Evolutionary conservation across 352 stramenopile genomes (phyloP), one percentile per base, ranked within the genome.

Genomic region (Phytophthora pinifolia): DNA sequence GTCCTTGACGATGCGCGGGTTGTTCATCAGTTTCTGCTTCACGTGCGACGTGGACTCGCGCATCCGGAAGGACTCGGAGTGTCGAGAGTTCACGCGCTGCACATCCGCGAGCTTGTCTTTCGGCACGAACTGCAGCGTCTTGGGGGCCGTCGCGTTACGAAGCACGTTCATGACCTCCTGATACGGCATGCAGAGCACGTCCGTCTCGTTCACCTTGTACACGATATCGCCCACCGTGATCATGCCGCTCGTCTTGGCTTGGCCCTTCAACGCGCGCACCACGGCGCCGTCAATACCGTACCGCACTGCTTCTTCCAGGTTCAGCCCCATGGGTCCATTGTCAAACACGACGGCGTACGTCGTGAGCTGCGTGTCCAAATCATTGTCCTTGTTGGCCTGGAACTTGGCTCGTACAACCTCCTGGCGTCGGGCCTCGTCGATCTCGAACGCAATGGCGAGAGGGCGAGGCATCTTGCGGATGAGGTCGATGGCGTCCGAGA

Each of bases 321-420:
- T 92, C 33, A 94, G 51, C 9, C 79, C 84, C 84, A 94, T 94
- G 0, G 82, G 80, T 0, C 81, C 82, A 42, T 91, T 83, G 33
- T 94, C 84, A 46, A 94, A 94, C 55, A 91, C 84, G 10, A 94
- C 84, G 9, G 80, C 79, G 43, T 94, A 94, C 17, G 84, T 92
- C 41, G 82, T 89, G 20, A 94, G 69, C 54, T 90, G 53, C 46
- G 72, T 79, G 39, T 92, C 81, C 17, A 91, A 52, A 37, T 89
- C 79, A 35, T 89, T 71, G 32, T 83, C 74, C 25, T 80, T 74
- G 38, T 70, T 79, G 8, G 50, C 63, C 42, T 74, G 63, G 42
- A 64, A 73, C 64, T 92, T 92, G 44, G 83, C 77, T 0, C 56
- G 57, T 34, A 78, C 64, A 18, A 85, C 76, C 59, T 83, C 54